Conservation (phyloP, 805 yeast genomes). For the Kazachstania taianensis region DNA sequence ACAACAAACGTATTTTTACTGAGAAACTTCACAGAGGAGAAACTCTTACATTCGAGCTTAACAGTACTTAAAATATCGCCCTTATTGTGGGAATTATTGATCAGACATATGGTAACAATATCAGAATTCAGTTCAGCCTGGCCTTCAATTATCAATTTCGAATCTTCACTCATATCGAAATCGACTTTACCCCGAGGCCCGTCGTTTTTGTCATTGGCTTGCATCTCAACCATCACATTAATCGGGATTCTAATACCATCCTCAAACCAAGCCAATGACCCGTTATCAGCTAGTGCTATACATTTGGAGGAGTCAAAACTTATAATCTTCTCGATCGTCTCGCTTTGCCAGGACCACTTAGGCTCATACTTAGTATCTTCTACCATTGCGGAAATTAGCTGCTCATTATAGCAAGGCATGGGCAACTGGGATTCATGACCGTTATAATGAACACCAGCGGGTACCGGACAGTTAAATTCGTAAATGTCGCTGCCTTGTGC, state of each 20-base stretch:
- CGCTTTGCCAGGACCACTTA: conserved; percentile 23
- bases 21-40: conserved; percentile 15
- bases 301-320: conserved; percentile 23
- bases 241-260: conserved; percentile 19
- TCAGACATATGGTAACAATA: no score
- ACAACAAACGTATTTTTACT: conserved; percentile 19
- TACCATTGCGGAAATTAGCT: conserved; percentile 1
- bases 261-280: conserved; percentile 28
- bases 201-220: no score
- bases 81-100: no score
- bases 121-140: no score
- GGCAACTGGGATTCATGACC: background rate
- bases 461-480: conserved; percentile 22
- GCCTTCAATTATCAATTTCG: conserved; percentile 14
- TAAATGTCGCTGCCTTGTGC: conserved; percentile 23
- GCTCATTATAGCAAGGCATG: conserved; percentile 4
- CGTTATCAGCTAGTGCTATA: conserved; percentile 20
- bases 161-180: conserved; percentile 18
- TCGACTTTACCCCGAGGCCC: no score
- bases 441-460: conserved; percentile 18
- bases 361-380: conserved; percentile 12
- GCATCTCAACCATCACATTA: conserved; percentile 12
- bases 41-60: no score
- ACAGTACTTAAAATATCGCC: no score
- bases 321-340: conserved; percentile 18